Conservation (phyloP, 331 rosid genomes). For the Erythrophleum ivorense region DNA sequence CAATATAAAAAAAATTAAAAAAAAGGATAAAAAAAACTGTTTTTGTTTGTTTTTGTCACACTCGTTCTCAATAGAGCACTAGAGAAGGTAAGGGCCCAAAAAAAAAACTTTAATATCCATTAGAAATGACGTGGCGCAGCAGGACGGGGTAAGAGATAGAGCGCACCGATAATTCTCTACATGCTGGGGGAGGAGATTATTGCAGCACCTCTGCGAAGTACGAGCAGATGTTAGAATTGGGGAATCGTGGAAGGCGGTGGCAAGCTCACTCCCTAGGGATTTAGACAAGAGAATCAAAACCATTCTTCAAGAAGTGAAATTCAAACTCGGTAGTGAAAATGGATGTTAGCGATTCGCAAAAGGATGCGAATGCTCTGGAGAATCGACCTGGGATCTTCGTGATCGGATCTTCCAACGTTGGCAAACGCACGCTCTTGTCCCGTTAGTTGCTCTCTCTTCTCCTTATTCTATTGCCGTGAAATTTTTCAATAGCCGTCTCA, state of each 20-base stretch:
- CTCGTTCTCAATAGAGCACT: too few relatives aligned
- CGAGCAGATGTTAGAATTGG: neutral
- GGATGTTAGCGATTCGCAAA: constrained; percentile 39
- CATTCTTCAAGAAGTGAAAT: neutral
- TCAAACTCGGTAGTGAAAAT: constrained; percentile 13
- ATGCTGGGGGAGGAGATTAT: constrained; percentile 14
- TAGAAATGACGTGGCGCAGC: neutral
- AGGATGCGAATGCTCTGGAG: constrained; percentile 49
- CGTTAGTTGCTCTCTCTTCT: constrained; percentile 47
- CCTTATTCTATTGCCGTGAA: neutral
- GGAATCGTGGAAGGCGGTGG: neutral
- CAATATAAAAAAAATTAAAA: too few relatives aligned
- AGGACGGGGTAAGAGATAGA: neutral
- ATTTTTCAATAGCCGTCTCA: neutral
- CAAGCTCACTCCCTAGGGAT: constrained; percentile 25
- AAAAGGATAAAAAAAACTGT: too few relatives aligned
- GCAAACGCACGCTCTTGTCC: constrained; percentile 85
- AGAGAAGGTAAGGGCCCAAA: too few relatives aligned
- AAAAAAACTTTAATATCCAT: too few relatives aligned
- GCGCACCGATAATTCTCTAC: neutral
- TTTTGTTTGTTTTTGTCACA: too few relatives aligned
- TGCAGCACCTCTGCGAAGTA: neutral
- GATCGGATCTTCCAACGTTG: constrained; percentile 76
- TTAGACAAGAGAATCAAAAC: neutral
- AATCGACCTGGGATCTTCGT: constrained; percentile 72